These are phyloP conservation scores for Aspergillus affinis DNA, from an alignment of 495 filamentous ascomycete genomes.

Conservation along the genomic window DNA sequence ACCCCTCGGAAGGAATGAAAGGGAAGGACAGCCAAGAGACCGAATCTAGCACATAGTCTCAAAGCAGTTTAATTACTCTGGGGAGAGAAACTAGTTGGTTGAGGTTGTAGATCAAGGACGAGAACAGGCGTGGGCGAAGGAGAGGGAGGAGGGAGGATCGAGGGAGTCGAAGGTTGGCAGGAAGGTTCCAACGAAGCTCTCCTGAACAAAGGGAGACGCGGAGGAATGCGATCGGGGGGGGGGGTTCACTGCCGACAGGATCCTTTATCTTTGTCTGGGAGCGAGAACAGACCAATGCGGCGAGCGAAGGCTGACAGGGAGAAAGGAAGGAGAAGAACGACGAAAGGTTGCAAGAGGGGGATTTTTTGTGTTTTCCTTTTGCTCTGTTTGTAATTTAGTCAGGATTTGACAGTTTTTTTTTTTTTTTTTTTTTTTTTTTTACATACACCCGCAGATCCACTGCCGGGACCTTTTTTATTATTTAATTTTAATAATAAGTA, in stretches of 20 bases:
- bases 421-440: conserved; percentile 18
- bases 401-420: conserved; percentile 23
- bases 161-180: conserved; percentile 9
- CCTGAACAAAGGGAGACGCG: conserved; percentile 29
- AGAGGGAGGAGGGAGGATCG: conserved; percentile 21
- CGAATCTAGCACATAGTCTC: background rate
- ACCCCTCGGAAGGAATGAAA: conserved; percentile 7
- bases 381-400: conserved; percentile 41
- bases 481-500: too few relatives aligned
- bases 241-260: conserved; percentile 2
- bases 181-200: conserved; percentile 19
- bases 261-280: conserved; percentile 1
- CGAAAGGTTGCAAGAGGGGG: conserved; percentile 13
- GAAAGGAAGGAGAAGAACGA: conserved; percentile 6
- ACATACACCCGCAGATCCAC: conserved; percentile 35
- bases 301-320: conserved; percentile 1
- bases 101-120: background rate
- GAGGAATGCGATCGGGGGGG: conserved; percentile 18
- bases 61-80: conserved; percentile 15
- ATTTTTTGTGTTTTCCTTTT: conserved; percentile 45
- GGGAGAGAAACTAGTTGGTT: background rate
- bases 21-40: background rate
- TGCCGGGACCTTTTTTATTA: too few relatives aligned
- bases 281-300: background rate
- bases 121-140: conserved; percentile 10